A percentile compares a stretch with the other conserved stretches of the same genome.
Conservation (phyloP, 129 eudicot genomes). For the Ambrosia artemisiifolia region DNA sequence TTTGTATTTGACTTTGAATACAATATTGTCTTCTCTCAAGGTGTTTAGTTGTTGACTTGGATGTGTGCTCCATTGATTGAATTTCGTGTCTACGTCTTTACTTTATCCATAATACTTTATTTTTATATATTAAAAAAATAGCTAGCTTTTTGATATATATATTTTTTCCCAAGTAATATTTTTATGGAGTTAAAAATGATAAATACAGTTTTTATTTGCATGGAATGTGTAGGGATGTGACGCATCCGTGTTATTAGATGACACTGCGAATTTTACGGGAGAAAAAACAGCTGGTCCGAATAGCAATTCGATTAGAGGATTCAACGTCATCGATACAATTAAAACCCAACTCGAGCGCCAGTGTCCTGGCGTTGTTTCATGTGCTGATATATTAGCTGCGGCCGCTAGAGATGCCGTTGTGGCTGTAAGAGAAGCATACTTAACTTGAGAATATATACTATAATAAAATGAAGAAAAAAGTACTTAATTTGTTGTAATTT, state of each 20-base stretch:
- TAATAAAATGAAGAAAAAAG: too few species aligned
- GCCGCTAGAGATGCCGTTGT: constrained; percentile 55
- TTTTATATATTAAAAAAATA: too few species aligned
- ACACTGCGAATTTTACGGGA: constrained; percentile 43
- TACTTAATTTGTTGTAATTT: background rate
- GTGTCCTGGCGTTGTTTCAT: constrained; percentile 48
- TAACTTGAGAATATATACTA: too few species aligned
- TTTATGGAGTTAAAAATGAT: too few species aligned
- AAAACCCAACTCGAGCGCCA: constrained; percentile 37
- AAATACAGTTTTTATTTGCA: too few species aligned
- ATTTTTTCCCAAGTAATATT: too few species aligned
- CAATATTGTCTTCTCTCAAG: background rate
- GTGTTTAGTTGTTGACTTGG: background rate
- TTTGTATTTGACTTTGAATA: background rate
- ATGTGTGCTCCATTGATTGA: background rate
- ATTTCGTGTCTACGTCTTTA: background rate
- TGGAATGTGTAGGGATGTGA: constrained; percentile 45
- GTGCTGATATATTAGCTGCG: constrained; percentile 48
- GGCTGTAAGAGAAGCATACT: too few species aligned
- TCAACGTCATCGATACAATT: constrained; percentile 45
- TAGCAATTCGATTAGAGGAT: constrained; percentile 44
- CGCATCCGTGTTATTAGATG: constrained; percentile 47
- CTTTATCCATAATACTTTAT: too few species aligned
- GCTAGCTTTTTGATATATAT: too few species aligned
- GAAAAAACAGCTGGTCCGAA: constrained; percentile 50